Base-by-base conservation (phyloP, 139 green algal genomes). In the Chlorella sp. region DNA sequence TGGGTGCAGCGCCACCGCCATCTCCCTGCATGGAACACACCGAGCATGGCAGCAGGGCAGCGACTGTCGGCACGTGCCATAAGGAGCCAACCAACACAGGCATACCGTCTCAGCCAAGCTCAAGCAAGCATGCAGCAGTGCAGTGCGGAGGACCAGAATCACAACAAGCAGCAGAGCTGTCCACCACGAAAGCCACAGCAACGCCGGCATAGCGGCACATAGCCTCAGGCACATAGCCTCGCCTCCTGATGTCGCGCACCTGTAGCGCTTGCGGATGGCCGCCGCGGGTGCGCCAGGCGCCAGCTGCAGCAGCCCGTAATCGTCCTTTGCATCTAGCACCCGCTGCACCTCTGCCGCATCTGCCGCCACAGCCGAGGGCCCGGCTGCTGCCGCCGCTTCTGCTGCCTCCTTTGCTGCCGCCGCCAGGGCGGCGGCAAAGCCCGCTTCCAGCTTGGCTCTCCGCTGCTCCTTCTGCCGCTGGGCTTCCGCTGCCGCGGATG, bases 1-100 rank as follows among this genome's bases (percentile, higher is more conserved):
- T 0, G 77, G 77, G 60, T 83, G 77, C 28, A 83, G 77, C 58
- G 77, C 77, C 77, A 83, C 77, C 38, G 77, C 77, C 77, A 83
- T 73, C 77, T 62, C 77, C 40, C 77, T 78, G 72, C 44, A 54
- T 17, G 43, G 24, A 34, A 6, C n/a, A n/a, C n/a, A n/a, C n/a
- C n/a, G n/a, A n/a, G n/a, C n/a, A n/a, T n/a, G n/a, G 9, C 16
- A 3, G 62, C 62, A 69, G 28, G 28, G 28, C 28, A 9, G 62
- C 28, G 17, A n/a, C 22, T 65, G 56, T 65, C 22, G 26, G 56
- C 56, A 16, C 30, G 56, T 65, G 30, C 30, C 26, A 9, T n/a
- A 65, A 65, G 30, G 58, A 32, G 9, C 19, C 58, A 69, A 36
- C 14, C 22, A 38, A 30, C 62, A 69, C 2, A 30, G 2, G 30